Evolutionary conservation across 768 basidiomycete genomes (phyloP).

Genomic region (Mycena crocata): DNA sequence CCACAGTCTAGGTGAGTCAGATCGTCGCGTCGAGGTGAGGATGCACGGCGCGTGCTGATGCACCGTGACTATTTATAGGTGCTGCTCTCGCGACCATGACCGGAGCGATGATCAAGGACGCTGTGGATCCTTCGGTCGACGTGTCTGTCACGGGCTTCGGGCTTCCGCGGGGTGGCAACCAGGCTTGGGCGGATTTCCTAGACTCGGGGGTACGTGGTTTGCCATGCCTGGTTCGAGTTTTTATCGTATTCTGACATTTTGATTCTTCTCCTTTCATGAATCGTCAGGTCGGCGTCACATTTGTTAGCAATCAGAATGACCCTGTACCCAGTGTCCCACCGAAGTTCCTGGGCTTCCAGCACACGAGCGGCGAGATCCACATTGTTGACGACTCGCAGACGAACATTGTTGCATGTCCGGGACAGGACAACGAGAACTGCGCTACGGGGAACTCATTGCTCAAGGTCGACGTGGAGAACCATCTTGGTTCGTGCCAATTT

Average conservation of each 20-base stretch:
- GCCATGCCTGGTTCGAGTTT: too few species aligned
- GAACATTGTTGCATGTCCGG: conserved; percentile 49
- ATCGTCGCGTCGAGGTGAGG: neutral
- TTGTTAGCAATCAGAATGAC: conserved; percentile 56
- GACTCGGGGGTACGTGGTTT: conserved; percentile 38
- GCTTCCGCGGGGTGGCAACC: conserved; percentile 57
- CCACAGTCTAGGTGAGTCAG: conserved; percentile 51
- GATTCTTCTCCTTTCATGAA: neutral
- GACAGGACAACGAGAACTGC: conserved; percentile 50
- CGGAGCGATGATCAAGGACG: conserved; percentile 51
- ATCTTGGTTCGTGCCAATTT: conserved; percentile 36
- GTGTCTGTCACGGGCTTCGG: conserved; percentile 53
- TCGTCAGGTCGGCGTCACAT: conserved; percentile 44
- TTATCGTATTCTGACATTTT: neutral
- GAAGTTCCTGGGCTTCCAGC: conserved; percentile 49
- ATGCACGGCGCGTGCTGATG: too few species aligned
- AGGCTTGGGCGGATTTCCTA: conserved; percentile 56
- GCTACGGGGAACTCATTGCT: conserved; percentile 8
- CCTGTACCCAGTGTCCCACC: conserved; percentile 55
- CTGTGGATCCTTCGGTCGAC: conserved; percentile 46
- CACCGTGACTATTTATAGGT: too few species aligned
- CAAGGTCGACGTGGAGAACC: conserved; percentile 1
- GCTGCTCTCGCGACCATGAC: conserved; percentile 60
- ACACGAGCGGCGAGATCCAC: conserved; percentile 53
- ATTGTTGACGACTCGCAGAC: conserved; percentile 40